Percentiles rank a stretch among this genome's conserved stretches.
These are phyloP conservation scores for Anisogramma anomala DNA, from an alignment of 2,329 filamentous ascomycete species.

Conservation along the genomic window DNA sequence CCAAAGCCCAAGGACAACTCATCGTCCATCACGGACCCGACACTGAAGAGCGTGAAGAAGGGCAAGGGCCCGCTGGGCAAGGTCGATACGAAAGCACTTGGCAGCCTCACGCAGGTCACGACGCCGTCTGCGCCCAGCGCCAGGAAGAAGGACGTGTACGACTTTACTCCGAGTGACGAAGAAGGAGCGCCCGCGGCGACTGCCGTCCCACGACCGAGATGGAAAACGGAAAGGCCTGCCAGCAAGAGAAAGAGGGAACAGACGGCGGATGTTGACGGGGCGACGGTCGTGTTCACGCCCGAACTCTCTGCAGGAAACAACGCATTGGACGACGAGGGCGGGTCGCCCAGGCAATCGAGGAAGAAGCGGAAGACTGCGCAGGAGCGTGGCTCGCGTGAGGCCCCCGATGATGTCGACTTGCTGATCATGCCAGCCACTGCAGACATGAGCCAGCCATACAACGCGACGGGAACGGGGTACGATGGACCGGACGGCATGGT, in stretches of 20 bases:
- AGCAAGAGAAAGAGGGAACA: constrained; percentile 16
- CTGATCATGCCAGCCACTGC: constrained; percentile 14
- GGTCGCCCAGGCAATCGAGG: constrained; percentile 6
- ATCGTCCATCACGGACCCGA: constrained; percentile 22
- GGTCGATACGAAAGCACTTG: constrained; percentile 10
- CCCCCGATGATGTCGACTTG: constrained; percentile 17
- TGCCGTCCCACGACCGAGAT: neutral
- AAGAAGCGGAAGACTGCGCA: constrained; percentile 2
- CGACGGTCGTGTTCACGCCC: neutral
- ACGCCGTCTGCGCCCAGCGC: constrained; percentile 19
- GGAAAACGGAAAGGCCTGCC: constrained; percentile 1
- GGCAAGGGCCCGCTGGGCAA: neutral
- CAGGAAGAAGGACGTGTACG: constrained; percentile 28
- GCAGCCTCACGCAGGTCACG: constrained; percentile 24
- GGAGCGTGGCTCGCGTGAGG: neutral
- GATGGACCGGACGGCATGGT: neutral
- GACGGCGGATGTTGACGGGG: neutral
- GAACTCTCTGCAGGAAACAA: neutral
- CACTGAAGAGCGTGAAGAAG: constrained; percentile 8
- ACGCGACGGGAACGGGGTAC: constrained; percentile 11
- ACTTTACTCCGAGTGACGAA: constrained; percentile 33
- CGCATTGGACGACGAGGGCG: neutral
- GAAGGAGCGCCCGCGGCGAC: constrained; percentile 7
- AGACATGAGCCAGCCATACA: constrained; percentile 4
- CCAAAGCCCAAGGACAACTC: constrained; percentile 8